Percentiles rank a stretch among this genome's conserved stretches.
phyloP scores from a whole-genome alignment of 2,329 filamentous ascomycete genomes.

The Aspergillus pseudonomiae region DNA sequence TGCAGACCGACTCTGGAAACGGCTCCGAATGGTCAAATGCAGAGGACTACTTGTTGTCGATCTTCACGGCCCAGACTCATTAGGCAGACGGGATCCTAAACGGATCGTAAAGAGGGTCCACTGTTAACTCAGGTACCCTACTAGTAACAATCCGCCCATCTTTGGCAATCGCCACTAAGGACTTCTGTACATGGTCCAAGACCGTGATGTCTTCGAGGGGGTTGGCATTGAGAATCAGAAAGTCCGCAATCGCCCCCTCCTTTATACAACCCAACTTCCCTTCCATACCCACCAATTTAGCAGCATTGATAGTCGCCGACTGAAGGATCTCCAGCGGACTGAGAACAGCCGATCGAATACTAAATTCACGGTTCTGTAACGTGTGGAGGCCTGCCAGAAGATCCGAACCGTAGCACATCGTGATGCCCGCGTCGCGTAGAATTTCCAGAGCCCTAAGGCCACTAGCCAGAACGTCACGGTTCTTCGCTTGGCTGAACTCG shows the following conservation, averaged over 20 bases:
- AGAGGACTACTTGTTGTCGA: too few species aligned
- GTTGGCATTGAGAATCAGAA: conserved; percentile 55
- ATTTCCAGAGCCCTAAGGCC: conserved; percentile 52
- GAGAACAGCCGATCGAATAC: conserved; percentile 46
- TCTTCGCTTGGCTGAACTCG: conserved; percentile 45
- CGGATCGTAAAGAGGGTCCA: conserved; percentile 8
- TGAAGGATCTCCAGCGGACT: conserved; percentile 48
- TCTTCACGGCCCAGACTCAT: neutral
- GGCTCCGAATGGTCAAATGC: too few species aligned
- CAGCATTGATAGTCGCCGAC: conserved; percentile 55
- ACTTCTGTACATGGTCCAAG: conserved; percentile 50
- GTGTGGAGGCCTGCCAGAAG: conserved; percentile 52
- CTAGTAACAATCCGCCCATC: conserved; percentile 50
- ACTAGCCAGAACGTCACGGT: conserved; percentile 49
- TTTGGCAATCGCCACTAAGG: conserved; percentile 56
- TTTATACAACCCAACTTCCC: conserved; percentile 53
- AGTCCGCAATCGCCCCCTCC: conserved; percentile 53
- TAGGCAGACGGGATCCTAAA: neutral
- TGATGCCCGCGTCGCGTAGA: conserved; percentile 54
- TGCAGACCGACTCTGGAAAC: neutral
- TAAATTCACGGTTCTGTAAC: conserved; percentile 53
- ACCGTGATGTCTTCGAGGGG: conserved; percentile 58
- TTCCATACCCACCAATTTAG: conserved; percentile 51
- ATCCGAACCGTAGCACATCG: conserved; percentile 59
- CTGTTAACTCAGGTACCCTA: neutral